Conservation (phyloP, 116 monocot species). For the Papilionanthe hybrid region DNA sequence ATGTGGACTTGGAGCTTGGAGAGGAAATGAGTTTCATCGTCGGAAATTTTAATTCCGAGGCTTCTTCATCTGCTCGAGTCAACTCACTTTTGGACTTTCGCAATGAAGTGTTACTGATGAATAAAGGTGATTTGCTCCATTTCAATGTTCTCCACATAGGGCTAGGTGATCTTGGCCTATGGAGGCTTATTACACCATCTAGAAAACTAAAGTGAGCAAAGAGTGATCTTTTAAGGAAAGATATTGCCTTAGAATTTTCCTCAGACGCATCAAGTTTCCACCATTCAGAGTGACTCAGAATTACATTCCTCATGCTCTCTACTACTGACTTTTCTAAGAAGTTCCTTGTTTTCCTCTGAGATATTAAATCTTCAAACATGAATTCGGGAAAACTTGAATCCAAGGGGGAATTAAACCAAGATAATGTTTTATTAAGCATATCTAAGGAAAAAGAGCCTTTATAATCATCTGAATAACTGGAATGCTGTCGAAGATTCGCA, state of each 20-base stretch:
- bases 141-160: constrained; percentile 11
- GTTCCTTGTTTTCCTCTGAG: constrained; percentile 19
- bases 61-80: constrained; percentile 1
- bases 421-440: constrained; percentile 13
- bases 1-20: constrained; percentile 18
- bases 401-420: constrained; percentile 21
- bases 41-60: constrained; percentile 12
- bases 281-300: constrained; percentile 19
- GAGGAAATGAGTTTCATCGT: constrained; percentile 25
- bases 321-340: constrained; percentile 19
- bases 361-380: constrained; percentile 28
- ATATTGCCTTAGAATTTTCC: constrained; percentile 14
- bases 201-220: constrained; percentile 17
- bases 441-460: constrained; percentile 9
- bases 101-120: not conserved
- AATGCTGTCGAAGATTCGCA: constrained; percentile 4
- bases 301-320: constrained; percentile 10
- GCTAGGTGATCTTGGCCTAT: constrained; percentile 11
- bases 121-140: constrained; percentile 2
- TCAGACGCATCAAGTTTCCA: constrained; percentile 37
- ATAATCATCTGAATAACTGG: constrained; percentile 7
- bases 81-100: not conserved
- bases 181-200: constrained; percentile 10
- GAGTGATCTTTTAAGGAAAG: constrained; percentile 26
- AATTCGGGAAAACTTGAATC: constrained; percentile 21